Evolutionary conservation across 805 yeast genomes (phyloP).

Genomic region (Naumovozyma dairenensis): DNA sequence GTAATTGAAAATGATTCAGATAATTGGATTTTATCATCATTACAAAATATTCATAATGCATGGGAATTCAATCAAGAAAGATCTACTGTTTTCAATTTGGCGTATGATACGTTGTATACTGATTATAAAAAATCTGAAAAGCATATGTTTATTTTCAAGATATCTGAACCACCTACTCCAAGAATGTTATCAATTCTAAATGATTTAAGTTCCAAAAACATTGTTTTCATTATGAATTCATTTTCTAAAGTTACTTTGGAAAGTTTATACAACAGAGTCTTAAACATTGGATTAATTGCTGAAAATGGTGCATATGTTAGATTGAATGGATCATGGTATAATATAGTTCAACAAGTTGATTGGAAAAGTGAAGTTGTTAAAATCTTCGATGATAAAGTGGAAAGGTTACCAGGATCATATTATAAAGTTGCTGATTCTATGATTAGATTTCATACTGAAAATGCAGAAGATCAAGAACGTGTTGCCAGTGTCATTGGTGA

Average conservation of each 20-base stretch:
- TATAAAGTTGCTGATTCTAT: conserved; percentile 68
- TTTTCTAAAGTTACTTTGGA: conserved; percentile 57
- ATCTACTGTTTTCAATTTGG: conserved; percentile 27
- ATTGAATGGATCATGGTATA: conserved; percentile 48
- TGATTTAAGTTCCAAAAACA: conserved; percentile 54
- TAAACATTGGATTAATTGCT: conserved; percentile 73
- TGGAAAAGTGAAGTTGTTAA: conserved; percentile 29
- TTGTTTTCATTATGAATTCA: conserved; percentile 63
- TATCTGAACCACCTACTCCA: conserved; percentile 50
- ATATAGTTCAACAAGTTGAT: conserved; percentile 46
- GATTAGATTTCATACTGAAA: conserved; percentile 65
- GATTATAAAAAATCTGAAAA: conserved; percentile 25
- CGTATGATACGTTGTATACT: conserved; percentile 20
- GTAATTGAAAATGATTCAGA: conserved; percentile 61
- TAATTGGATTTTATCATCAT: conserved; percentile 58
- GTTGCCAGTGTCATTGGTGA: conserved; percentile 69
- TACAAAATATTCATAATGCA: conserved; percentile 40
- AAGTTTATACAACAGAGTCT: conserved; percentile 54
- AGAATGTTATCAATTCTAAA: conserved; percentile 46
- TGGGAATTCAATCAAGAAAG: conserved; percentile 42
- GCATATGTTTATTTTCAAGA: conserved; percentile 39
- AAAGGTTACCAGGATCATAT: conserved; percentile 71
- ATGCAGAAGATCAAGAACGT: conserved; percentile 53
- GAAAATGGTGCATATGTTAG: conserved; percentile 82
- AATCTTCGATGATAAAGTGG: conserved; percentile 36